Evolutionary conservation across 495 filamentous ascomycete genomes (phyloP).

Genomic region (Apiosordaria backusii): DNA sequence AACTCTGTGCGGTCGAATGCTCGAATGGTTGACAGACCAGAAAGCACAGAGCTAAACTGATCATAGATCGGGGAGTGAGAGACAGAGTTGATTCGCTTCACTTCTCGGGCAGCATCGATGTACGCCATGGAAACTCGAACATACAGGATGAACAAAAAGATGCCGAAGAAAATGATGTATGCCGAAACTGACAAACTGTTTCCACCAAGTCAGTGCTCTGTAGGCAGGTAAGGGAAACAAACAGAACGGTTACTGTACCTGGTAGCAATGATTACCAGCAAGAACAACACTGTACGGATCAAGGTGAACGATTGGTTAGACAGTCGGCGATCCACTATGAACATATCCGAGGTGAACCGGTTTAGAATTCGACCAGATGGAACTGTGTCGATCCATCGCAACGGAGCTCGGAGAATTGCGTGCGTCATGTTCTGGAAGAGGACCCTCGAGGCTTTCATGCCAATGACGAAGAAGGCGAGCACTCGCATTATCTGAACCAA

Average conservation of each 20-base stretch:
- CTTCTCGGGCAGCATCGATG: conserved; percentile 57
- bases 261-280: conserved; percentile 27
- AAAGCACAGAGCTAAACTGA: conserved; percentile 55
- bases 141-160: conserved; percentile 26
- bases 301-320: conserved; percentile 21
- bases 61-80: conserved; percentile 62
- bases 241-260: conserved; percentile 15
- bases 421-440: conserved; percentile 42
- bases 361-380: conserved; percentile 50
- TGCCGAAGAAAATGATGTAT: conserved; percentile 27
- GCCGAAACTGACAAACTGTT: conserved; percentile 21
- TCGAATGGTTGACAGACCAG: conserved; percentile 62
- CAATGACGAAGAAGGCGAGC: conserved; percentile 28
- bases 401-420: conserved; percentile 45
- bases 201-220: background rate
- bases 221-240: background rate
- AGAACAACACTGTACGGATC: conserved; percentile 15
- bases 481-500: conserved; percentile 30
- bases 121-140: conserved; percentile 42
- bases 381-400: conserved; percentile 49
- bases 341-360: conserved; percentile 48
- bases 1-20: conserved; percentile 53
- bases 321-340: conserved; percentile 37
- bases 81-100: conserved; percentile 61
- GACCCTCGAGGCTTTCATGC: conserved; percentile 35